phyloP scores from a whole-genome alignment of 306 rosid genomes.

The Quillaja saponaria region DNA sequence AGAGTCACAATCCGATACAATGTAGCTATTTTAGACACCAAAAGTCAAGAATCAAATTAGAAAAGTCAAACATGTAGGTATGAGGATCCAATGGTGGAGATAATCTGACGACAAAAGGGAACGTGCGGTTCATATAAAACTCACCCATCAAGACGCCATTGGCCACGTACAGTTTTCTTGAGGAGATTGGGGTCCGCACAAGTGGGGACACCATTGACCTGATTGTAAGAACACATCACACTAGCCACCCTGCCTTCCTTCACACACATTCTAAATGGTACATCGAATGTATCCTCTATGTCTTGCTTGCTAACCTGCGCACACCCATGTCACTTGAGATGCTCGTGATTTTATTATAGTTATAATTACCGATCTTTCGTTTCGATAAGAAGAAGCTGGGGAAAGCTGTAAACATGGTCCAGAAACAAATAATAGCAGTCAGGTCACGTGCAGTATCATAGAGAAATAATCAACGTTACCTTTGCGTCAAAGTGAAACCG shows the following conservation, averaged over 20 bases:
- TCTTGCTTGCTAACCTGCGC: constrained; percentile 87
- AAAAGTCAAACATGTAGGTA: not conserved
- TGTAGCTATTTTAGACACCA: constrained; percentile 63
- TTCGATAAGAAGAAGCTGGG: no score
- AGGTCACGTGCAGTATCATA: no score
- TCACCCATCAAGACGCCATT: constrained; percentile 86
- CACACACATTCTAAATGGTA: constrained; percentile 90
- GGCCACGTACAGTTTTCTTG: constrained; percentile 61
- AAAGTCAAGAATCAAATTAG: not conserved
- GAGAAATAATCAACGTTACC: no score
- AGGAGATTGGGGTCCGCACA: constrained; percentile 93
- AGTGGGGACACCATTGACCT: constrained; percentile 93
- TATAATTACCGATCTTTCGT: no score
- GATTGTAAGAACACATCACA: constrained; percentile 93
- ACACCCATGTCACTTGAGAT: not conserved
- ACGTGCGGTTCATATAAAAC: no score
- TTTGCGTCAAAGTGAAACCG: constrained; percentile 89
- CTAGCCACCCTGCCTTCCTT: constrained; percentile 86
- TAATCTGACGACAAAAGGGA: not conserved
- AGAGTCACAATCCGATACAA: constrained; percentile 92
- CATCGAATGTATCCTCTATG: constrained; percentile 80
- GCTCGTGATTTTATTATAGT: no score
- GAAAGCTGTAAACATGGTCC: no score
- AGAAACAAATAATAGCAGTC: no score
- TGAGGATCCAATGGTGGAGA: not conserved